phyloP scores from a whole-genome alignment of 2,329 filamentous ascomycete species.

The Pyrenochaeta sp. region DNA sequence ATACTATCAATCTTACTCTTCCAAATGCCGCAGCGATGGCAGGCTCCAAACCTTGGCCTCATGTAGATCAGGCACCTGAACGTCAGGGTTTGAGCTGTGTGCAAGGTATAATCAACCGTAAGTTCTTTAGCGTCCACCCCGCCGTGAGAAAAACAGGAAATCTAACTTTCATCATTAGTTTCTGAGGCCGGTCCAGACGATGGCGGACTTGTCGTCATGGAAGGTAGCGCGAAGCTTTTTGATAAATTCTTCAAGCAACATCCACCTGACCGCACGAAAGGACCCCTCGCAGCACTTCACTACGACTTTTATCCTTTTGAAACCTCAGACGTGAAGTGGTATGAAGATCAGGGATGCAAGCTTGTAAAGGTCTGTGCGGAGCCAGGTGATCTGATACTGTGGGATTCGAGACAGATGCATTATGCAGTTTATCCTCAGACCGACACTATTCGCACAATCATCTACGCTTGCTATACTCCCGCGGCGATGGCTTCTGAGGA shows the following conservation, averaged over 20 bases:
- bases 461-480: conserved; percentile 27
- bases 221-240: conserved; percentile 53
- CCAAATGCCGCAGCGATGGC: conserved; percentile 51
- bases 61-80: conserved; percentile 55
- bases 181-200: conserved; percentile 52
- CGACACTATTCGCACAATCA: conserved; percentile 19
- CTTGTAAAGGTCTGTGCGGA: conserved; percentile 52
- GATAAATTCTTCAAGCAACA: conserved; percentile 54
- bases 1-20: conserved; percentile 54
- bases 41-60: conserved; percentile 49
- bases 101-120: conserved; percentile 56
- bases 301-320: conserved; percentile 48
- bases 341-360: conserved; percentile 51
- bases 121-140: conserved; percentile 29
- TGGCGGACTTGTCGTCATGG: conserved; percentile 58
- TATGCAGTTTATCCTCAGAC: conserved; percentile 33
- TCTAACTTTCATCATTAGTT: conserved; percentile 1
- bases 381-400: conserved; percentile 57
- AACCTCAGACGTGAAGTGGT: conserved; percentile 54
- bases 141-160: conserved; percentile 14
- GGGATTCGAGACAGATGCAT: conserved; percentile 60
- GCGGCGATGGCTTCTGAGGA: conserved; percentile 21
- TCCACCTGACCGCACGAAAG: conserved; percentile 23
- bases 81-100: conserved; percentile 48
- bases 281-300: background rate